A percentile compares a stretch with the other conserved stretches of the same genome.
phyloP scores from a whole-genome alignment of 2,329 filamentous ascomycete genomes.

The Canariomyces notabilis region DNA sequence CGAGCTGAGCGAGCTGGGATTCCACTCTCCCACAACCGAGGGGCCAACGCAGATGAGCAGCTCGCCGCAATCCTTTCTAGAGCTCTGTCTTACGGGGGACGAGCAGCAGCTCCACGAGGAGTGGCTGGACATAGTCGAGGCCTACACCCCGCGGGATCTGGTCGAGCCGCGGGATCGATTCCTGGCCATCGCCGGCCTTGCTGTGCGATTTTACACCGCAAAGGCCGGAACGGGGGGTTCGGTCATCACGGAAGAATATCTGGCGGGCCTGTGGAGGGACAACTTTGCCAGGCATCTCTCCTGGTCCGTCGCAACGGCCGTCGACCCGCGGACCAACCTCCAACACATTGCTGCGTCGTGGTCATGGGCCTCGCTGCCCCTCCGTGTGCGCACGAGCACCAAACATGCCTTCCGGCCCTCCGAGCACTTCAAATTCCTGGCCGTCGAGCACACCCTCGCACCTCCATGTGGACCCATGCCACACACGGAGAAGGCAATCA shows the following conservation, averaged over 20 bases:
- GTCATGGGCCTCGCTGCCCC: slow-evolving; percentile 26
- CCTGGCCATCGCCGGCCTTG: slow-evolving; percentile 25
- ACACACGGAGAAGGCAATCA: background rate
- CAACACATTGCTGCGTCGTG: slow-evolving; percentile 24
- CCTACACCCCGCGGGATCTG: slow-evolving; percentile 24
- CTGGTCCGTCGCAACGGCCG: slow-evolving; percentile 23
- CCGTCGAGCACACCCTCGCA: slow-evolving; percentile 2
- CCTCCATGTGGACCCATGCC: background rate
- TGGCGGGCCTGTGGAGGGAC: slow-evolving; percentile 25
- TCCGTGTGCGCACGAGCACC: slow-evolving; percentile 16
- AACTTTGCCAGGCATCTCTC: slow-evolving; percentile 24
- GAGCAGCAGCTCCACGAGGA: slow-evolving; percentile 22
- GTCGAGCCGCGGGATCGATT: slow-evolving; percentile 24
- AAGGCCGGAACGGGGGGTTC: slow-evolving; percentile 17
- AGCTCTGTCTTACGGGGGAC: slow-evolving; percentile 22
- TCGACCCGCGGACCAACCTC: slow-evolving; percentile 12
- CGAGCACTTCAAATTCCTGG: slow-evolving; percentile 19
- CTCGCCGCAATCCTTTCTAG: slow-evolving; percentile 22
- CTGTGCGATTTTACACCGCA: slow-evolving; percentile 25
- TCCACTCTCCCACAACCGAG: background rate
- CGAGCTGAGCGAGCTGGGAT: slow-evolving; percentile 16
- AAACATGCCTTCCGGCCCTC: slow-evolving; percentile 16
- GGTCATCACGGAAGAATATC: slow-evolving; percentile 20
- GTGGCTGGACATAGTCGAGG: slow-evolving; percentile 26
- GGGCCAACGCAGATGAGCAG: slow-evolving; percentile 13